Conservation (phyloP, 306 rosid genomes). For the Styphnolobium japonicum region DNA sequence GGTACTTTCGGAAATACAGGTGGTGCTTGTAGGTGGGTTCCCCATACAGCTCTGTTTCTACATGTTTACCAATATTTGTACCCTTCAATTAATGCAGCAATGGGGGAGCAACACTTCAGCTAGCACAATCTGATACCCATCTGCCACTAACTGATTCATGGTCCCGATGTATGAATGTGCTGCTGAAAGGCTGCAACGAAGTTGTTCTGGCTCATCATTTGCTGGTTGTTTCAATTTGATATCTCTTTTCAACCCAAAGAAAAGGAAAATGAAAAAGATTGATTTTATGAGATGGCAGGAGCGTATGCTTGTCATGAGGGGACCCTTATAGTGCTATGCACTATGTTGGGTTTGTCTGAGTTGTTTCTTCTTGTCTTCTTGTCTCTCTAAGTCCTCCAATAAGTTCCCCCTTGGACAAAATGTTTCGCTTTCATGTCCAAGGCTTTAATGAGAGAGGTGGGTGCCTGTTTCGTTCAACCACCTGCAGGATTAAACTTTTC, state of each 20-base stretch:
- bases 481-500: conserved; percentile 22
- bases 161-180: conserved; percentile 28
- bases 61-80: conserved; percentile 26
- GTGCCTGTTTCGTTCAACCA: conserved; percentile 21
- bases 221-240: conserved; percentile 22
- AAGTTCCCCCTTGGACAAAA: conserved; percentile 26
- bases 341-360: conserved; percentile 30
- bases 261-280: background rate
- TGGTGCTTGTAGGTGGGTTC: conserved; percentile 28
- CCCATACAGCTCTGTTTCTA: conserved; percentile 8
- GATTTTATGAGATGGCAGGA: conserved; percentile 11
- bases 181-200: conserved; percentile 21
- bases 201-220: conserved; percentile 16
- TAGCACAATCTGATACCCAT: conserved; percentile 26
- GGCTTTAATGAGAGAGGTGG: conserved; percentile 24
- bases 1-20: conserved; percentile 10
- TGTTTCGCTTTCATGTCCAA: conserved; percentile 32
- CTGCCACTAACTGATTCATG: conserved; percentile 33
- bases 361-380: conserved; percentile 41
- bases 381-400: conserved; percentile 18
- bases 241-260: conserved; percentile 3
- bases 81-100: conserved; percentile 22
- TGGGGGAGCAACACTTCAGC: conserved; percentile 13
- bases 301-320: conserved; percentile 19
- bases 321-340: conserved; percentile 24